Base-by-base conservation (phyloP, 768 basidiomycete species). In the Pisolithus tinctorius region DNA sequence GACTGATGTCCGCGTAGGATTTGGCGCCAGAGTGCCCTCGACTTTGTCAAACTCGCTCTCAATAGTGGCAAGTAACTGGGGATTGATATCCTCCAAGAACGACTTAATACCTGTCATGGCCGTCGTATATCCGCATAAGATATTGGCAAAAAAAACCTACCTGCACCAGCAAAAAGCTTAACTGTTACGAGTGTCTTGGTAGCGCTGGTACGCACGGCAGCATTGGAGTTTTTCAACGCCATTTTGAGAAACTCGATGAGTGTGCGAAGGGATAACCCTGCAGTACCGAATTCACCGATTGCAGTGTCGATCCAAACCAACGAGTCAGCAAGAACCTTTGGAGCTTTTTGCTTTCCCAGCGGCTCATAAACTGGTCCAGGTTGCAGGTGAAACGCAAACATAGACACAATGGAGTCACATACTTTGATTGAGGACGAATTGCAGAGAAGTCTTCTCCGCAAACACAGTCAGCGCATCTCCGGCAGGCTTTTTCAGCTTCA, bases 401-500 rank as follows among this genome's bases (percentile, higher is more conserved):
- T 41, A 36, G 30, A 34, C 45, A 41, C 45, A 26, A 44, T 49
- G 44, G 50, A 41, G 41, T 48, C 20, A 63, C 78, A 47, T 59
- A 93, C 96, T 88, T 77, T 95, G 94, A 53, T 80, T 81, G 3
- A 99, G 78, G 17, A 98, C 88, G 63, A 99, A 98, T 52, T 95
- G 93, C 44, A 98, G 70, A 4, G 93, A 96, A 0, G 90, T 92
- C 69, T 86, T 94, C 68, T 98, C 96, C 0, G 92, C 84, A 61
- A 93, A 95, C 0, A 78, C 62, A 2, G 81, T 62, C n/a, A 99
- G 70, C 0, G 89, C 77, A 43, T 99, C 96, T 20, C 91, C 88
- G 20, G 94, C 91, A 4, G 94, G 88, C 65, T 97, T 98, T 75
- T 97, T 98, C 53, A 99, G 70, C 64, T 99, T 99, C 70, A 89